Evolutionary conservation across 495 filamentous ascomycete species (phyloP), one percentile per base, ranked within the genome.

Genomic region (Coniosporium apollinis): DNA sequence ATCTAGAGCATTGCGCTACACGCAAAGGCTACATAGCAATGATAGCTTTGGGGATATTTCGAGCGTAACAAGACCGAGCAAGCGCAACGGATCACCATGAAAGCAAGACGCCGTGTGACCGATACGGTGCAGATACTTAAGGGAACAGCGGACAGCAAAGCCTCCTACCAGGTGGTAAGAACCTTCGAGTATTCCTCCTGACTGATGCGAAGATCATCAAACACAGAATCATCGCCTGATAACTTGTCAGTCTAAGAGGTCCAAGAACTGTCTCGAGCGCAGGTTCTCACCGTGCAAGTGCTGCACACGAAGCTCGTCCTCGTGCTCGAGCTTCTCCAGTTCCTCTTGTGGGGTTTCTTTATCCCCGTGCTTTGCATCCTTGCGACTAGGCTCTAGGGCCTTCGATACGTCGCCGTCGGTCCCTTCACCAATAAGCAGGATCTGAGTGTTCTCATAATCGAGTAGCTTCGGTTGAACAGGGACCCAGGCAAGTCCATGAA

Each of bases 361-460:
- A 19, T 59, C 31, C 14, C 42, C 67, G 3, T 63, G 54, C 35
- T 69, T 58, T 43, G 74, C 66, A 35, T 74, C 70, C 28, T 67
- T 69, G 4, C 54, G 52, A 18, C 65, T 64, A n/a, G 51, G 56
- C 41, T 69, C 59, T 0, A 66, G 54, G 1, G 79, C 79, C 45
- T 76, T 81, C 6, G 64, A 62, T 20, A 81, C 49, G 1, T 55
- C 50, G 5, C 69, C 69, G 1, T 70, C 45, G 5, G 33, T 62
- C 1, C 67, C 69, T 46, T 84, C 76, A 15, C 87, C 86, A 41
- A 93, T 74, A 41, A 94, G 64, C 13, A 94, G 58, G 34, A 93
- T 70, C 49, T 94, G 84, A 0, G 82, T 69, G 45, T 83, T 80
- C 16, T 66, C 65, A 48, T 79, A 83, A 39, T 92, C 69, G 30